phyloP scores from a whole-genome alignment of 2,329 filamentous ascomycete species.

The Lithohypha guttulata region DNA sequence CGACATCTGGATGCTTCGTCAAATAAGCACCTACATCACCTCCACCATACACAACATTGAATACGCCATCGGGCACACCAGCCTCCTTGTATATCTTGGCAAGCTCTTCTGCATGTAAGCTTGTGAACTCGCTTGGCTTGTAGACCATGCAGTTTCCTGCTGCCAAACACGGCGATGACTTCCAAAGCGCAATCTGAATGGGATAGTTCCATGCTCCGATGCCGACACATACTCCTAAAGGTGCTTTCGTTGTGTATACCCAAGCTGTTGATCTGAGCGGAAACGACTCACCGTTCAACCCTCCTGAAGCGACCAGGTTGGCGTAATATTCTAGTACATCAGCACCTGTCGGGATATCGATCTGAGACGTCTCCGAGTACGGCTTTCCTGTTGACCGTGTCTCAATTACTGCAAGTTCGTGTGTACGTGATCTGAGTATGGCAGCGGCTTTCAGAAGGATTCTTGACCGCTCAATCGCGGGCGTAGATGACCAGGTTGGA shows the following conservation, averaged over 20 bases:
- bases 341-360: slow-evolving; percentile 72
- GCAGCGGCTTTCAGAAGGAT: slow-evolving; percentile 67
- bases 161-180: slow-evolving; percentile 73
- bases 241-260: slow-evolving; percentile 72
- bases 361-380: slow-evolving; percentile 70
- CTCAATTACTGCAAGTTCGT: slow-evolving; percentile 67
- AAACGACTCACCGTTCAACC: slow-evolving; percentile 69
- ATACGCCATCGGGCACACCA: slow-evolving; percentile 69
- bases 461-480: slow-evolving; percentile 62
- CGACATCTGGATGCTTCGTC: slow-evolving; percentile 59
- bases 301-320: slow-evolving; percentile 63
- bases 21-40: slow-evolving; percentile 68
- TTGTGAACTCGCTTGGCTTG: slow-evolving; percentile 80
- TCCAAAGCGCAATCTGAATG: slow-evolving; percentile 83
- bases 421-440: slow-evolving; percentile 64
- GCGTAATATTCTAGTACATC: slow-evolving; percentile 84
- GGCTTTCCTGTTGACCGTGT: slow-evolving; percentile 81
- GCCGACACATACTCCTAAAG: slow-evolving; percentile 72
- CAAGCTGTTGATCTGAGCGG: slow-evolving; percentile 64
- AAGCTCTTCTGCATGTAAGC: slow-evolving; percentile 65
- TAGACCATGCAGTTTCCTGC: slow-evolving; percentile 87
- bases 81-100: slow-evolving; percentile 69
- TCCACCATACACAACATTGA: slow-evolving; percentile 75
- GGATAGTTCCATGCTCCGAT: slow-evolving; percentile 92
- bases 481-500: slow-evolving; percentile 62